Evolutionary conservation across 257 asterid genomes (phyloP).

Genomic region (Solanum sitiens): DNA sequence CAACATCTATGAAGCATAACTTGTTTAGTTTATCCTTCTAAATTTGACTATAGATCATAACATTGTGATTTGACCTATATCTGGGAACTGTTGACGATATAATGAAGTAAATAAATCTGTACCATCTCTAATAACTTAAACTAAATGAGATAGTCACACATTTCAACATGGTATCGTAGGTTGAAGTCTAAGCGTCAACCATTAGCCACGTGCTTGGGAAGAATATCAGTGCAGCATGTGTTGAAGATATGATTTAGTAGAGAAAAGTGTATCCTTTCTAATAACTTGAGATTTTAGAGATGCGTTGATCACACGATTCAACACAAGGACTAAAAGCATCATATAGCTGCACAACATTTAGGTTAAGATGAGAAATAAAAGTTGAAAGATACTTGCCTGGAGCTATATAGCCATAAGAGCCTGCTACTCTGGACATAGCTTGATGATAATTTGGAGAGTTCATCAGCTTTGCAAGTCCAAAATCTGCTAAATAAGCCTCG

Average conservation of each 20-base stretch:
- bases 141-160: not conserved
- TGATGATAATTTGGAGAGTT: slow-evolving; percentile 80
- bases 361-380: not conserved
- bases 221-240: not conserved
- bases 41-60: not conserved
- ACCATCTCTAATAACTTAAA: not conserved
- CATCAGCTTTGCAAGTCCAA: slow-evolving; percentile 94
- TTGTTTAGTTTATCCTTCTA: not conserved
- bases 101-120: not conserved
- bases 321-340: not conserved
- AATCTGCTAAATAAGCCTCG: slow-evolving; percentile 87
- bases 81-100: not conserved
- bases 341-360: not conserved
- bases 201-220: not conserved
- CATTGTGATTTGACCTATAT: not conserved
- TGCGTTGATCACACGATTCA: not conserved
- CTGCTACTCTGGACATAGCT: slow-evolving; percentile 83
- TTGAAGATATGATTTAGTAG: not conserved
- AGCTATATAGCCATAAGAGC: slow-evolving; percentile 89
- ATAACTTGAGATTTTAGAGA: not conserved
- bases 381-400: slow-evolving; percentile 56
- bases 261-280: not conserved
- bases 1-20: not conserved
- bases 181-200: not conserved
- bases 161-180: not conserved